phyloP scores from a whole-genome alignment of 352 stramenopile genomes.

The Blastocystis sp. region DNA sequence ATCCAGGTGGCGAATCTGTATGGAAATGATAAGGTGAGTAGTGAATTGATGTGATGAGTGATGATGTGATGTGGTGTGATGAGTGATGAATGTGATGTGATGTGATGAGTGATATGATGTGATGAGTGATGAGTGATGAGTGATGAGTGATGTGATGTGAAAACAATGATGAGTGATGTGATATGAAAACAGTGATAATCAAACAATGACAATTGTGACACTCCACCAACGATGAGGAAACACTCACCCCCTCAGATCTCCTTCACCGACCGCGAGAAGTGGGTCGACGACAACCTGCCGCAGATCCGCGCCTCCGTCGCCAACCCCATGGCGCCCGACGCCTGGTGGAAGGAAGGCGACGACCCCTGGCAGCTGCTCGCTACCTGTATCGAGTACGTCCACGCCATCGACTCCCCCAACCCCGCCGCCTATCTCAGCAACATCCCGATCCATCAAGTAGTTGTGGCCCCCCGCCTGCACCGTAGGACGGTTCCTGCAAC shows the following conservation, averaged over 20 bases:
- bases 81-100: too few relatives aligned
- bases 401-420: constrained; percentile 84
- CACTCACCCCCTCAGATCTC: constrained; percentile 87
- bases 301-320: constrained; percentile 84
- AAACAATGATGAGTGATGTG: too few relatives aligned
- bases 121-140: too few relatives aligned
- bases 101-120: too few relatives aligned
- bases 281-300: constrained; percentile 88
- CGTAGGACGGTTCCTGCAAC: constrained; percentile 92
- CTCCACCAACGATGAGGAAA: background rate
- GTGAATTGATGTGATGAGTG: background rate
- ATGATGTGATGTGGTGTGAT: too few relatives aligned
- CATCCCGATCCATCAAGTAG: constrained; percentile 89
- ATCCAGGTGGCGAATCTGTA: constrained; percentile 85
- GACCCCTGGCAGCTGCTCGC: constrained; percentile 95
- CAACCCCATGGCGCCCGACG: constrained; percentile 81
- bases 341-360: constrained; percentile 93
- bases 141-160: too few relatives aligned
- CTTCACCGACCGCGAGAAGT: constrained; percentile 92
- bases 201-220: too few relatives aligned
- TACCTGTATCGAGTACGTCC: constrained; percentile 90
- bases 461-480: background rate
- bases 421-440: constrained; percentile 88
- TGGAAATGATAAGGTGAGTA: constrained; percentile 75
- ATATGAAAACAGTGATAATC: too few relatives aligned